Evolutionary conservation across 352 stramenopile genomes (phyloP).

Genomic region (Phytophthora melonis): DNA sequence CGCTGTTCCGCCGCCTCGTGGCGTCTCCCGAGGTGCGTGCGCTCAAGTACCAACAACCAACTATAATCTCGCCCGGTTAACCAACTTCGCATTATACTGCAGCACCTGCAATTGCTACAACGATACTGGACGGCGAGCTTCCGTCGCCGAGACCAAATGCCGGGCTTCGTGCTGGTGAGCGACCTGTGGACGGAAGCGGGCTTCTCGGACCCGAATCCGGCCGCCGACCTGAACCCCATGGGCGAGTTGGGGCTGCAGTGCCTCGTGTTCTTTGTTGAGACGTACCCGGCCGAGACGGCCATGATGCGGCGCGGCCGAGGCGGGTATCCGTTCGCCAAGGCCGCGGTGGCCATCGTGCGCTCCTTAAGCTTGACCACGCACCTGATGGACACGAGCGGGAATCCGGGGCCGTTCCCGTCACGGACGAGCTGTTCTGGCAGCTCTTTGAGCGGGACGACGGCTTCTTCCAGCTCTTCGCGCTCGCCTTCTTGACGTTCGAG

Average conservation of each 20-base stretch:
- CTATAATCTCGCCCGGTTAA: not conserved
- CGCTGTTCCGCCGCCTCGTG: constrained; percentile 62
- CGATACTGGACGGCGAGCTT: constrained; percentile 68
- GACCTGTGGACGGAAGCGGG: constrained; percentile 58
- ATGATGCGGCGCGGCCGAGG: constrained; percentile 72
- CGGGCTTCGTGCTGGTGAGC: constrained; percentile 53
- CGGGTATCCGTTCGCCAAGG: constrained; percentile 75
- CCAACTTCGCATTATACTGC: not conserved
- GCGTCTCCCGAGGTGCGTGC: constrained; percentile 71
- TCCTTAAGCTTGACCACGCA: constrained; percentile 58
- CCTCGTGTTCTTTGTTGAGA: constrained; percentile 77
- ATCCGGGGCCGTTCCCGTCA: constrained; percentile 61
- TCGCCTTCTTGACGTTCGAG: constrained; percentile 74
- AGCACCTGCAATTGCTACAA: constrained; percentile 71
- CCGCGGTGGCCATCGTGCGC: constrained; percentile 57
- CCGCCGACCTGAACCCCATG: constrained; percentile 60
- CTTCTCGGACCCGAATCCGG: constrained; percentile 64
- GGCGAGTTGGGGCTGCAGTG: constrained; percentile 70
- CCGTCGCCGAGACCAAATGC: constrained; percentile 42
- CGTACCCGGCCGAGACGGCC: constrained; percentile 57
- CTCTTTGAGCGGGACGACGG: constrained; percentile 56
- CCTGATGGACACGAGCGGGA: constrained; percentile 53
- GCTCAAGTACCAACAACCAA: too few species aligned
- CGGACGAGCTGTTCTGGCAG: constrained; percentile 69
- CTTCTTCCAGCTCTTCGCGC: constrained; percentile 69